Conservation (phyloP, 306 rosid species). For the Erythrophleum fordii region DNA sequence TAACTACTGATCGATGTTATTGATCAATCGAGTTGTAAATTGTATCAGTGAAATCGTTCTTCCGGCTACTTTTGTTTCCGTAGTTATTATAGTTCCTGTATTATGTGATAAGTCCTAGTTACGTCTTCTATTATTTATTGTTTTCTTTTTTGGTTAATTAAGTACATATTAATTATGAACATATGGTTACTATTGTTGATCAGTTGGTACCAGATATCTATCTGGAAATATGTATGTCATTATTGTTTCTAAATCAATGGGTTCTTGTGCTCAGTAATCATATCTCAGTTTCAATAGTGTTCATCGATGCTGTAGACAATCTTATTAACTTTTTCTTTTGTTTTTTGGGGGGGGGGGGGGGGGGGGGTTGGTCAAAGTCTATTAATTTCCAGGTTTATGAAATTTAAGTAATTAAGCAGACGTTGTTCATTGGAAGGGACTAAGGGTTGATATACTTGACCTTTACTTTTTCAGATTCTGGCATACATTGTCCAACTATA, state of each 20-base stretch:
- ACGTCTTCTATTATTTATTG: background rate
- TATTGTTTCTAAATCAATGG: background rate
- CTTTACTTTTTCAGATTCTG: too few relatives aligned
- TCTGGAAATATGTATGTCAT: background rate
- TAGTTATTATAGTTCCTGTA: background rate
- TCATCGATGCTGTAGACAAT: background rate
- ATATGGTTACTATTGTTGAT: background rate
- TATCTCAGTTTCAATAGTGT: background rate
- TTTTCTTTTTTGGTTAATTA: background rate
- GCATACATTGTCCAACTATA: too few relatives aligned
- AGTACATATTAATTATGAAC: background rate
- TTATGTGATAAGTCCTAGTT: background rate
- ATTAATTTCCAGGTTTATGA: background rate
- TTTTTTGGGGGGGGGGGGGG: too few relatives aligned
- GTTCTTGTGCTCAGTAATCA: background rate
- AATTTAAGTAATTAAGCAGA: background rate
- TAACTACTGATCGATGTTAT: background rate
- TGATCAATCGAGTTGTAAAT: background rate
- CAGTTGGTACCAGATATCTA: background rate
- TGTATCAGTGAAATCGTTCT: background rate
- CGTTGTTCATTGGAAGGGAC: background rate
- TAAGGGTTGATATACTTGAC: too few relatives aligned
- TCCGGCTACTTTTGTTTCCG: background rate
- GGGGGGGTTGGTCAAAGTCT: background rate
- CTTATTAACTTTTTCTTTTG: background rate